These are phyloP conservation scores for Millerozyma acaciae DNA, from an alignment of 805 yeast species.

Conservation along the genomic window DNA sequence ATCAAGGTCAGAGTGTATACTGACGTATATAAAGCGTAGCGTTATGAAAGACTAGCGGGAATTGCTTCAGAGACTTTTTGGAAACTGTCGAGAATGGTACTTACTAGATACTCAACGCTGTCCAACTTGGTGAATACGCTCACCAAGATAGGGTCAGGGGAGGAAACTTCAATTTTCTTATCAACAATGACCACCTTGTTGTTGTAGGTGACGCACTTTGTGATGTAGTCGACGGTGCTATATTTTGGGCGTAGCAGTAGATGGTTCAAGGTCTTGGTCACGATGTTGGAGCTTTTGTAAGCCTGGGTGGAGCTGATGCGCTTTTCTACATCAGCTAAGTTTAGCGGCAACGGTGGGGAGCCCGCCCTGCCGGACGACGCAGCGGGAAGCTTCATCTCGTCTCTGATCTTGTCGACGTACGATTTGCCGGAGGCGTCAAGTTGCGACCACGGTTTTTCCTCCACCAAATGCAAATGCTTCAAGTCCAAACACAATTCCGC, in stretches of 20 bases:
- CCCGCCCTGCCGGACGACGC: conserved; percentile 6
- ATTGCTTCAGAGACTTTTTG: conserved; percentile 5
- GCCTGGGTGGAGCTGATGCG: conserved; percentile 2
- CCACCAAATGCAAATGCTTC: conserved; percentile 46
- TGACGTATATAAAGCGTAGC: background rate
- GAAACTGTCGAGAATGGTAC: conserved; percentile 24
- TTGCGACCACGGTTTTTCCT: conserved; percentile 60
- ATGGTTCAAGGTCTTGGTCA: conserved; percentile 21
- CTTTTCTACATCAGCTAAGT: conserved; percentile 19
- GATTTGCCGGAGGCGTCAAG: conserved; percentile 49
- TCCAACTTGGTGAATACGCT: conserved; percentile 62
- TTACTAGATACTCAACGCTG: conserved; percentile 50
- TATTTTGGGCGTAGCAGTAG: conserved; percentile 26
- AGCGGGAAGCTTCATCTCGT: conserved; percentile 42
- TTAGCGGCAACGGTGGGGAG: conserved; percentile 16
- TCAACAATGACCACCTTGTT: conserved; percentile 57
- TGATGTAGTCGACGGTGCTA: conserved; percentile 49
- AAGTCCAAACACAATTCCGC: conserved; percentile 62
- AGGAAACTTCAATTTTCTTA: conserved; percentile 55
- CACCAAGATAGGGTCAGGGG: conserved; percentile 65
- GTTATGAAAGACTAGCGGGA: no score
- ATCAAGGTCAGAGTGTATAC: background rate
- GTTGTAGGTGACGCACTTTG: conserved; percentile 59
- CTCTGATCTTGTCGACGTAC: conserved; percentile 55
- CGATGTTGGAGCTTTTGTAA: conserved; percentile 6